phyloP scores from a whole-genome alignment of 495 filamentous ascomycete genomes.

The Penicilliopsis zonata region DNA sequence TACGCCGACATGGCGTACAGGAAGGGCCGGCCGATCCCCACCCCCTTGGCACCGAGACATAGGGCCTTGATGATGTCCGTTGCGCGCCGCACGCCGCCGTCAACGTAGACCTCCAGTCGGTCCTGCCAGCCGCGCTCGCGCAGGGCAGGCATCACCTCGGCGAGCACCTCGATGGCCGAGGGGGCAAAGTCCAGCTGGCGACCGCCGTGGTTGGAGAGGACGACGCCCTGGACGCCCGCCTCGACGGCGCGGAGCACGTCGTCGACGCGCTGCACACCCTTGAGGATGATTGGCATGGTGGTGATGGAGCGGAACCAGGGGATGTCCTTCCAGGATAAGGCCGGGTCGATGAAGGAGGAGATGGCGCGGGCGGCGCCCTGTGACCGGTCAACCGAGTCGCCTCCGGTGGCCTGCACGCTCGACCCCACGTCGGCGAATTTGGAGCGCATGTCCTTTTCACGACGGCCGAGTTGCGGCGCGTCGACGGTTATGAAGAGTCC shows the following conservation, averaged over 20 bases:
- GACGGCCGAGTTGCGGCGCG: slow-evolving; percentile 84
- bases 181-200: slow-evolving; percentile 91
- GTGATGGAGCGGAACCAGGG: slow-evolving; percentile 90
- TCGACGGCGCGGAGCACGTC: slow-evolving; percentile 84
- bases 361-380: slow-evolving; percentile 91
- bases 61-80: slow-evolving; percentile 96
- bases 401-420: slow-evolving; percentile 57
- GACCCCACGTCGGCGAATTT: slow-evolving; percentile 85
- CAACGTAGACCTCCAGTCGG: slow-evolving; percentile 80
- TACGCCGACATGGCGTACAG: slow-evolving; percentile 94
- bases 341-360: slow-evolving; percentile 90
- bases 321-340: slow-evolving; percentile 84
- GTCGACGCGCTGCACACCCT: slow-evolving; percentile 93
- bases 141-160: slow-evolving; percentile 92
- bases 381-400: slow-evolving; percentile 60
- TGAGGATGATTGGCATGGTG: slow-evolving; percentile 92
- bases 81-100: slow-evolving; percentile 80
- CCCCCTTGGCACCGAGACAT: slow-evolving; percentile 83
- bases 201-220: slow-evolving; percentile 94
- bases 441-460: slow-evolving; percentile 90
- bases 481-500: slow-evolving; percentile 98
- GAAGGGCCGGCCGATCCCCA: slow-evolving; percentile 92
- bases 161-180: slow-evolving; percentile 84
- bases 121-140: slow-evolving; percentile 70
- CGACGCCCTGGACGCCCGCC: slow-evolving; percentile 76